Evolutionary conservation across 2,329 filamentous ascomycete genomes (phyloP).

Genomic region (Arthrinium puccinioides): DNA sequence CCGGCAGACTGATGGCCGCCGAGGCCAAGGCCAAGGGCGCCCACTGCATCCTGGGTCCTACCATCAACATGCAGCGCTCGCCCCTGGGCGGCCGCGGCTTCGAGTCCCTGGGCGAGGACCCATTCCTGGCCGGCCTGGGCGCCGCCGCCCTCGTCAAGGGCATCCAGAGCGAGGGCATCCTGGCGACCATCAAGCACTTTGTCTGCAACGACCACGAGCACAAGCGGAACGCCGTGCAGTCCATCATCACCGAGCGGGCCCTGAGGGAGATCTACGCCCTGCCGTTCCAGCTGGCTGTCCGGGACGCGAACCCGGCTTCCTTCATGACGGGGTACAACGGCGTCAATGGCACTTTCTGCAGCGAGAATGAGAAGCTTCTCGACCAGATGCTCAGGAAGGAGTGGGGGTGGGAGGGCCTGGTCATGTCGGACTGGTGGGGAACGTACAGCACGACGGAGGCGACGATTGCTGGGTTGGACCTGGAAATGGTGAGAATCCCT

Average conservation of each 20-base stretch:
- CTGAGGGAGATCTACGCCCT: constrained; percentile 52
- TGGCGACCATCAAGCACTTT: constrained; percentile 54
- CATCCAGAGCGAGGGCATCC: constrained; percentile 48
- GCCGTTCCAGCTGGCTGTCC: constrained; percentile 49
- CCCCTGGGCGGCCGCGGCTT: constrained; percentile 55
- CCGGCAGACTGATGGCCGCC: constrained; percentile 43
- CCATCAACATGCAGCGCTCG: constrained; percentile 55
- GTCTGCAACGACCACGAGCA: constrained; percentile 57
- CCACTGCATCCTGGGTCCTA: constrained; percentile 52
- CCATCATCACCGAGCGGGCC: constrained; percentile 46
- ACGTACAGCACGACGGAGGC: constrained; percentile 47
- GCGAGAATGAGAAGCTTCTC: constrained; percentile 44
- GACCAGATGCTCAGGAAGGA: constrained; percentile 45
- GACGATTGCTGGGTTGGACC: constrained; percentile 43
- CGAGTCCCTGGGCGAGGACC: constrained; percentile 52
- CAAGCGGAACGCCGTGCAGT: constrained; percentile 47
- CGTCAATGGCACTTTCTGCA: constrained; percentile 49
- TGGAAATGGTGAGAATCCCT: constrained; percentile 44
- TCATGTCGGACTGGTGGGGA: constrained; percentile 56
- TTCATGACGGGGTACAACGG: constrained; percentile 56
- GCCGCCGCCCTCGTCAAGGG: constrained; percentile 46
- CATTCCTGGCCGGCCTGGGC: constrained; percentile 46
- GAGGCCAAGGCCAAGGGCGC: constrained; percentile 50
- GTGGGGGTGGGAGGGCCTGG: constrained; percentile 49
- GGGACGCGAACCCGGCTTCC: constrained; percentile 41